Base-by-base conservation (phyloP, 805 yeast species). In the Metschnikowia colocasiae region DNA sequence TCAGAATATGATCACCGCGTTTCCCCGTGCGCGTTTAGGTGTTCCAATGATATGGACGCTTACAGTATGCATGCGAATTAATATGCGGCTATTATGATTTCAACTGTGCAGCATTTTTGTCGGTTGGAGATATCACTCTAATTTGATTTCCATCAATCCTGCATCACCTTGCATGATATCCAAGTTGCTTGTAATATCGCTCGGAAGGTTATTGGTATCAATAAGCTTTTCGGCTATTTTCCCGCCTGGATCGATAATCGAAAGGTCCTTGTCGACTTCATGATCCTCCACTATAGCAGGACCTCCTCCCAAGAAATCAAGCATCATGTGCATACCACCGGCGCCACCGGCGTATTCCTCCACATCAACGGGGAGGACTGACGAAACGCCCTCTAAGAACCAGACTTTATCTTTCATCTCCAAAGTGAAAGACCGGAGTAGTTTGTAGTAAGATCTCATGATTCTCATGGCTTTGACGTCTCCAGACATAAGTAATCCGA, bases 241-340 rank as follows among this genome's bases (percentile, higher is more conserved):
- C 8, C 72, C 73, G 12, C 69, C 68, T 15, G 75, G 75, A 49
- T 75, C 81, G 43, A 75, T 68, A 49, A 66, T 66, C 36, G 61
- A 56, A 30, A 70, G 61, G 42, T 68, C 73, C 29, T 68, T 71
- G 54, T 70, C 76, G 8, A 69, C 59, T 47, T 69, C 74, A 49
- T 64, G 64, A 44, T 59, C 57, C 40, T 61, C 66, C 20, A 71
- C 67, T 16, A 72, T 69, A 8, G 72, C 62, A 12, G 75, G 74
- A 8, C 78, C 76, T 10, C 94, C 94, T 18, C 94, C 95, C 16
- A 86, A 71, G 69, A 86, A 86, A 63, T 86, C 94, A 65, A 86
- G 69, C 95, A 86, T 86, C 95, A 86, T 86, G 61, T 85, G 90
- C 89, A 85, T 85, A 52, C 94, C 94, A 45, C 95, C 94, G 46